Conservation (phyloP, 2,329 filamentous ascomycete species). For the Stagonosporopsis rhizophila region DNA sequence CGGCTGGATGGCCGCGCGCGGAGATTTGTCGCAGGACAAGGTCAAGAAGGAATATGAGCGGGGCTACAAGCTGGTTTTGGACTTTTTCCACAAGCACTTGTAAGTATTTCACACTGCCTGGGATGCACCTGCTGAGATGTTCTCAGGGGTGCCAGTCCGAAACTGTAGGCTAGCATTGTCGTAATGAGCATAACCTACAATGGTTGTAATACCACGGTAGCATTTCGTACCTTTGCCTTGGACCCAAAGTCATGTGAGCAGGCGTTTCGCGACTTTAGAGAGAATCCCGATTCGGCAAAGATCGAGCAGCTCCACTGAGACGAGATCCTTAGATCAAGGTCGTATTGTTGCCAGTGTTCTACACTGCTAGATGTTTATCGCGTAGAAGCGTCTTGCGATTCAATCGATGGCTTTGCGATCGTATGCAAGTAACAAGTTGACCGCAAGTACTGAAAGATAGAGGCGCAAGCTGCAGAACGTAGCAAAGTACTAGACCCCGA, state of each 20-base stretch:
- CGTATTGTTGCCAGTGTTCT: neutral
- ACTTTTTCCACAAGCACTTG: constrained; percentile 62
- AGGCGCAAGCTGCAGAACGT: neutral
- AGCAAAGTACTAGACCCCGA: neutral
- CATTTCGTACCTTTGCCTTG: neutral
- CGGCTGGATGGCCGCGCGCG: constrained; percentile 55
- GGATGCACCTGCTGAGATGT: constrained; percentile 22
- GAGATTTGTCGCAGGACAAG: constrained; percentile 55
- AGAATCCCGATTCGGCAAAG: neutral
- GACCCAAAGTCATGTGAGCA: constrained; percentile 12
- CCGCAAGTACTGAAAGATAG: neutral
- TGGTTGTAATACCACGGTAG: neutral
- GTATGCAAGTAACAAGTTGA: neutral
- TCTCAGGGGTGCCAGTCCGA: constrained; percentile 27
- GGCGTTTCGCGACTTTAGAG: neutral
- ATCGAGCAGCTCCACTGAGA: neutral
- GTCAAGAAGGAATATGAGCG: constrained; percentile 60
- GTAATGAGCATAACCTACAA: neutral
- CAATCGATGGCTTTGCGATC: neutral
- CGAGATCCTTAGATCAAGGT: neutral
- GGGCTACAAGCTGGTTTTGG: constrained; percentile 57
- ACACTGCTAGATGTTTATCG: neutral
- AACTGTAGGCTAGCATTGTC: constrained; percentile 16
- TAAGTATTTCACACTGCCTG: constrained; percentile 46
- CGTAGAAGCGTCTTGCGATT: neutral